A percentile compares a stretch with the other conserved stretches of the same genome.
phyloP scores from a whole-genome alignment of 169 alveolate genomes.

The Eimeria falciformis region DNA sequence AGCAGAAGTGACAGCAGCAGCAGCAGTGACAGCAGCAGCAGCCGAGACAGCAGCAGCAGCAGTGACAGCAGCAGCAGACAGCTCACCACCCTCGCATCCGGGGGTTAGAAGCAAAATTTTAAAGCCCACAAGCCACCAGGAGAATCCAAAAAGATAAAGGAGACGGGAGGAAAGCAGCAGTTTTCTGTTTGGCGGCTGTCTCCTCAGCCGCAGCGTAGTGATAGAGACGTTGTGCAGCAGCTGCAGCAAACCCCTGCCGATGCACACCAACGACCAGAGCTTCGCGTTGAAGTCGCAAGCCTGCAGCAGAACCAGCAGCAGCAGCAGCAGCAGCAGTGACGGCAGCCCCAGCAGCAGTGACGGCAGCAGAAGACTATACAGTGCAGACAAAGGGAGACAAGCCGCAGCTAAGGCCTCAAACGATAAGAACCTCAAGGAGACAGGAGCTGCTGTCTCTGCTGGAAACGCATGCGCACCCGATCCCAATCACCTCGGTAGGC shows the following conservation, averaged over 20 bases:
- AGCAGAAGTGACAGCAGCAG: background rate
- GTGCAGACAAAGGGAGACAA: no score
- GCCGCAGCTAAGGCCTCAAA: no score
- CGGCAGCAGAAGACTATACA: background rate
- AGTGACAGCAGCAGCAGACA: constrained; percentile 27
- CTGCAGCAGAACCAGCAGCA: constrained; percentile 5
- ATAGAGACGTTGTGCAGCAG: background rate
- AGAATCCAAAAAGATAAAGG: background rate
- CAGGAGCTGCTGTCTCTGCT: no score
- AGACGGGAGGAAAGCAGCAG: background rate
- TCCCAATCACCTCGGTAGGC: background rate
- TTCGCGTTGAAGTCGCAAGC: background rate
- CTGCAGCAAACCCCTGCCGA: background rate
- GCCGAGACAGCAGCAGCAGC: no score
- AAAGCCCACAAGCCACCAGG: background rate
- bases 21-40: background rate
- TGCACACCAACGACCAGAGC: background rate
- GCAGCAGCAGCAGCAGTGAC: background rate
- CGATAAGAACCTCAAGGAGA: no score
- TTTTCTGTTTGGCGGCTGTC: background rate
- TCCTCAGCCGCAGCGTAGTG: background rate
- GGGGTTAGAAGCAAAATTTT: background rate
- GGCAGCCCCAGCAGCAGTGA: background rate
- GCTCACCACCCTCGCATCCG: background rate
- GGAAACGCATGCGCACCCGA: no score